Evolutionary conservation across 768 basidiomycete species (phyloP), one percentile per base, ranked within the genome.

Genomic region (Russula sp.): DNA sequence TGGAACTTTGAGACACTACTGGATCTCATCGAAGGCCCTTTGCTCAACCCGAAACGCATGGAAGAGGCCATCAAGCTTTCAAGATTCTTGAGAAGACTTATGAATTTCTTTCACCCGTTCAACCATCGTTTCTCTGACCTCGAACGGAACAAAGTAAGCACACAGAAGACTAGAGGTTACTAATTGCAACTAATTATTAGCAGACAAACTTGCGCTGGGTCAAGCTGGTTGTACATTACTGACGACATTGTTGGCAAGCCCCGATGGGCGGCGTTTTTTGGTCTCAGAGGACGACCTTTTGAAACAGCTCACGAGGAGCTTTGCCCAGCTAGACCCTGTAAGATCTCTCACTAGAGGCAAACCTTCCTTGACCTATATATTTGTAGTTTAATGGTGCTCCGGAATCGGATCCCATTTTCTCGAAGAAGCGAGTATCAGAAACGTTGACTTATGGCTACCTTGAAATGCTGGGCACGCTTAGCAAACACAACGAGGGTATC

Each of bases 1-100:
- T 99, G 97, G 97, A 90, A 90, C 69, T 93, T 89, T 72, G 94
- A 98, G 13, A 83, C 86, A 22, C 78, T 98, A 59, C 84, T 90
- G 69, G 94, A 95, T 46, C 78, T 98, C 10, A 82, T 98, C 32
- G 94, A 98, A 69, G 97, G 97, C 0, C 94, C 96, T 2, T 76
- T 99, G 61, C 79, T 94, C 53, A 96, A 94, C 70, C 87, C 93
- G 2, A 92, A 92, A 72, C 81, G 97, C 42, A 81, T 98, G 73
- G 96, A 99, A 72, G 97, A 99, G 75, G 92, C 93, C 3, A 91
- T 96, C 72, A 90, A 88, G 72, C 92, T 88, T 16, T 88, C 90
- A 14, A 86, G 91, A 68, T 96, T 95, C 69, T 86, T 96, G 61
- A 84, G 89, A n/a, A 81, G 92, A 38, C 77, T 99, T n/a, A 87